Base-by-base conservation (phyloP, 371 early-diverging fungal genomes). In the Rhizopus delemar region DNA sequence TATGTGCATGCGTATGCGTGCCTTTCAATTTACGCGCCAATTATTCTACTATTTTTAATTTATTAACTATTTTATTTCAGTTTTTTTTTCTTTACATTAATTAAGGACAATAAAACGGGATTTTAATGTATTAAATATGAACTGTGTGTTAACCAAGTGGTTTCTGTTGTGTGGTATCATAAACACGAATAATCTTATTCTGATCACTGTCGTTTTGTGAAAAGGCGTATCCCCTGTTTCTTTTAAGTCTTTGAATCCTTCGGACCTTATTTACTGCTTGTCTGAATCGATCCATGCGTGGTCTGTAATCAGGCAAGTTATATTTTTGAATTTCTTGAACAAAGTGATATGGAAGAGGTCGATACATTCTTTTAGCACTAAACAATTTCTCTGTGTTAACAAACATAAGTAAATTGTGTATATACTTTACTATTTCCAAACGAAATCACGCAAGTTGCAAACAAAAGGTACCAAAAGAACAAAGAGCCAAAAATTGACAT, bases 291-390 rank as follows among this genome's bases (percentile, higher is more conserved):
- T 96, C 93, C 92, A 93, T 90, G 36, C 95, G 77, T 31, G 97
- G 96, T 32, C 95, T 86, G 69, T 93, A 91, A 64, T 96, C 96
- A 12, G 93, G 95, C 51, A 94, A 91, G 74, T 93, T 93, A 84
- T 87, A 94, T 74, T 96, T 93, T 69, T 94, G 93, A 46, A 96
- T 94, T 75, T 96, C 97, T 70, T 96, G 97, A 34, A 95, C 90
- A 61, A 90, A 88, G 66, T 96, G 97, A 72, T 95, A 94, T 12
- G 90, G 80, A 62, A 84, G 62, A 35, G 88, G 82, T 63, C 81
- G 70, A 70, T 87, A 87, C 71, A 87, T 88, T 36, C 93, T 86
- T 73, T 91, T 86, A 52, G 71, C 70, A 62, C 89, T 88, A 59
- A 33, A 57, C 50, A 22, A 22, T 22, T 22, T 22, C 22, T 31